A percentile compares a stretch with the other conserved stretches of the same genome.
These are phyloP conservation scores for Ophiostoma tasmaniense DNA, from an alignment of 2,329 filamentous ascomycete genomes.

Conservation along the genomic window DNA sequence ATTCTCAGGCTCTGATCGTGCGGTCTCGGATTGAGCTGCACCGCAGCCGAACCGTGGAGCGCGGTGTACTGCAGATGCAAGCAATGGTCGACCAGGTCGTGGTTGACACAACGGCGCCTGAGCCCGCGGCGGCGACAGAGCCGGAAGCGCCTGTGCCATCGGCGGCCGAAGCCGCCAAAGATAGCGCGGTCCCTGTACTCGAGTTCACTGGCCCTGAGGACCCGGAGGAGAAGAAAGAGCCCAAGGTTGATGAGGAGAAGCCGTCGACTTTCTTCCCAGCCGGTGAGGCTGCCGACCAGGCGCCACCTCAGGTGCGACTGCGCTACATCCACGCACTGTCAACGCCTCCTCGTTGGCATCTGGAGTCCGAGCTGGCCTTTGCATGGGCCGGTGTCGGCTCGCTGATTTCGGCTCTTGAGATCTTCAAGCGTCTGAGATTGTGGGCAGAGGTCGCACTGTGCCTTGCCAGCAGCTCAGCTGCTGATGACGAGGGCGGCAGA, in stretches of 20 bases:
- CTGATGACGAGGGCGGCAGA: constrained; percentile 49
- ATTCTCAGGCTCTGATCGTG: constrained; percentile 86
- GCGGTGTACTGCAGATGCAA: constrained; percentile 85
- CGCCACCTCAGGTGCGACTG: constrained; percentile 65
- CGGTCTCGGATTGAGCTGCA: constrained; percentile 85
- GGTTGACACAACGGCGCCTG: constrained; percentile 56
- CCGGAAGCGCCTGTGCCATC: background rate
- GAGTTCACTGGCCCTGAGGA: constrained; percentile 33
- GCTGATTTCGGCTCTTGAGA: constrained; percentile 81
- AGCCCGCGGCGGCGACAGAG: constrained; percentile 24
- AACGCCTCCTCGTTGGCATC: constrained; percentile 82
- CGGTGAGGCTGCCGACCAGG: constrained; percentile 66
- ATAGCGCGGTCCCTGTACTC: constrained; percentile 37
- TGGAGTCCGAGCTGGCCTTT: constrained; percentile 85
- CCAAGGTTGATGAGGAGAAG: constrained; percentile 36
- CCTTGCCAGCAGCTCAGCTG: constrained; percentile 54
- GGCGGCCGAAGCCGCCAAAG: constrained; percentile 16
- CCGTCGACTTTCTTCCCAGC: constrained; percentile 75
- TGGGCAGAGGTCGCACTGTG: constrained; percentile 95
- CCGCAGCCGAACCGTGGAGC: constrained; percentile 76
- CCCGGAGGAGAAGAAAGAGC: background rate
- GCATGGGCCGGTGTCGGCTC: constrained; percentile 89
- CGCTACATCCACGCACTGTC: constrained; percentile 76
- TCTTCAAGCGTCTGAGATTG: constrained; percentile 85
- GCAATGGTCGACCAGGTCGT: constrained; percentile 93